Percentiles rank a stretch among this genome's conserved stretches.
phyloP scores from a whole-genome alignment of 768 basidiomycete genomes.

The Rhizopogon sp. region DNA sequence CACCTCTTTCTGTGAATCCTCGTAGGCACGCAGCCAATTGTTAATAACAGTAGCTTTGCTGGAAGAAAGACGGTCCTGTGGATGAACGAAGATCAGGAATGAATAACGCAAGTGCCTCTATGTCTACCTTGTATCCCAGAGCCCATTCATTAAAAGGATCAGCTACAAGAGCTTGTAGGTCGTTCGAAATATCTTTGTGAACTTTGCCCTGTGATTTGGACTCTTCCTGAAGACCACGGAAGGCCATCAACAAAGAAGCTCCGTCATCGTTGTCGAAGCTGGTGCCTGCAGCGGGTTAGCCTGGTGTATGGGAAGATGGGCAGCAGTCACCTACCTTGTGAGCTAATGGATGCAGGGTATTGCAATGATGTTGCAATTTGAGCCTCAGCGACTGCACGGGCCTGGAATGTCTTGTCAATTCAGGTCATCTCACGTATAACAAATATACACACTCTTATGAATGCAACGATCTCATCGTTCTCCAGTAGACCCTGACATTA shows the following conservation, averaged over 20 bases:
- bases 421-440: neutral
- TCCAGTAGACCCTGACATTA: constrained; percentile 65
- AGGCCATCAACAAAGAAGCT: constrained; percentile 74
- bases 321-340: constrained; percentile 38
- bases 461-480: constrained; percentile 77
- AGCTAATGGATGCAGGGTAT: constrained; percentile 42
- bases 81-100: neutral
- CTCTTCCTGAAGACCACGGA: constrained; percentile 76
- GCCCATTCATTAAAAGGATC: constrained; percentile 85
- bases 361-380: constrained; percentile 57
- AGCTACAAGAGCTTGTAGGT: constrained; percentile 70
- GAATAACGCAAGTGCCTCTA: neutral
- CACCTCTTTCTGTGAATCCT: constrained; percentile 63
- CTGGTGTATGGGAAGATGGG: neutral
- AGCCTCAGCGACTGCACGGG: constrained; percentile 66
- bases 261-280: constrained; percentile 82
- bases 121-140: constrained; percentile 57
- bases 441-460: constrained; percentile 63
- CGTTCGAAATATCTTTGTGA: constrained; percentile 67
- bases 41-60: constrained; percentile 57
- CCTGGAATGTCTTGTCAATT: constrained; percentile 37
- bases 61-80: constrained; percentile 57
- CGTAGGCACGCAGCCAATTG: constrained; percentile 66
- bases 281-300: constrained; percentile 33
- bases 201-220: constrained; percentile 66